Evolutionary conservation across 345 rosid species (phyloP).

Genomic region (Linum tenue): DNA sequence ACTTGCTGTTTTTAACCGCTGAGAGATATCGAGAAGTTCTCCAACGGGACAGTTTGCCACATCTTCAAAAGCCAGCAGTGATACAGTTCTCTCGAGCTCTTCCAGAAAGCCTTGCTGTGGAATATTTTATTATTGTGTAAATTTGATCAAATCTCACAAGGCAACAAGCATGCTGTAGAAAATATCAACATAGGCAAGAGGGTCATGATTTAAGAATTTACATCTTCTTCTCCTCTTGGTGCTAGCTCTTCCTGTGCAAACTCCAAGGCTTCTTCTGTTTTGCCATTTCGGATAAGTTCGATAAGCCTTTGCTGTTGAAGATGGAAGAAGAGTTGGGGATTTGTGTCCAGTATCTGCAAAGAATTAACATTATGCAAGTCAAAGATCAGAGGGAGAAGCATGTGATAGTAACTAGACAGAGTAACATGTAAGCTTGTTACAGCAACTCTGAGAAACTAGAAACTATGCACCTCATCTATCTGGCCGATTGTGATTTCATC

Average conservation of each 20-base stretch:
- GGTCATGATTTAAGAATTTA: constrained; percentile 2
- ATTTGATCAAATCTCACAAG: neutral
- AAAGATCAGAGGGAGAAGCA: neutral
- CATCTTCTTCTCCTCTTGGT: constrained; percentile 93
- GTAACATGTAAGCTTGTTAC: neutral
- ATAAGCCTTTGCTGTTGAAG: constrained; percentile 97
- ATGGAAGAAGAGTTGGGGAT: constrained; percentile 94
- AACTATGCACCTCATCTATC: no score
- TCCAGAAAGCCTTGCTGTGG: constrained; percentile 63
- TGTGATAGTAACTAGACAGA: neutral
- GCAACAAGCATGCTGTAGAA: neutral
- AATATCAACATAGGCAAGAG: no score
- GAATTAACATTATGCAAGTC: constrained; percentile 12
- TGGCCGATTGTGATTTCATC: neutral
- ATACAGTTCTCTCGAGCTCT: constrained; percentile 93
- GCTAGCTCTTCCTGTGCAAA: constrained; percentile 99
- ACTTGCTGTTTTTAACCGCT: constrained; percentile 90
- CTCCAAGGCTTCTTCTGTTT: constrained; percentile 82
- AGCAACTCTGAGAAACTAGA: neutral
- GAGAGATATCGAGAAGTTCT: constrained; percentile 81
- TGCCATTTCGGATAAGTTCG: constrained; percentile 89
- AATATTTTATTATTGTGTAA: neutral
- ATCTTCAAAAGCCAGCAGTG: constrained; percentile 86
- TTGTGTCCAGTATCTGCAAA: constrained; percentile 75
- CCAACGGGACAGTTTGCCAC: constrained; percentile 76